Percentiles rank a stretch among this genome's conserved stretches.
These are phyloP conservation scores for Beverwykella pulmonaria DNA, from an alignment of 495 filamentous ascomycete species.

Conservation along the genomic window DNA sequence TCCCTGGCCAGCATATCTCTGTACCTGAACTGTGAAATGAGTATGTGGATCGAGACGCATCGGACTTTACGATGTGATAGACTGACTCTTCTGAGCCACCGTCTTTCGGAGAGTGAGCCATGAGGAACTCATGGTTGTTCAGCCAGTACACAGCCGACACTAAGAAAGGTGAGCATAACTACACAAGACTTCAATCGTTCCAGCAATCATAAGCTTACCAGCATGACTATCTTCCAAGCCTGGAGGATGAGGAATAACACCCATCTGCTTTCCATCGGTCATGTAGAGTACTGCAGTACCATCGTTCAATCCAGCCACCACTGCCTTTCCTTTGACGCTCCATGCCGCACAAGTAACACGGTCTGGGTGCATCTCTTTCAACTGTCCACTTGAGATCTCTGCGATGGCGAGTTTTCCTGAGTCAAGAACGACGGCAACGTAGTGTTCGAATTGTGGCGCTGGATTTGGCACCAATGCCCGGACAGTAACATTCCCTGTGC, in stretches of 20 bases:
- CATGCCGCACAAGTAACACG: conserved; percentile 85
- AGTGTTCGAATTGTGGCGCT: conserved; percentile 60
- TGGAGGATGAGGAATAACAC: conserved; percentile 75
- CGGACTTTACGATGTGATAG: conserved; percentile 75
- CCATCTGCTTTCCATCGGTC: conserved; percentile 73
- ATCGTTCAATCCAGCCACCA: conserved; percentile 84
- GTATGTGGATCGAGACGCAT: conserved; percentile 56
- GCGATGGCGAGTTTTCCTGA: conserved; percentile 82
- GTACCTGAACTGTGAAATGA: conserved; percentile 73
- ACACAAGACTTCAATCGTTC: neutral
- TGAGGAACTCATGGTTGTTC: conserved; percentile 81
- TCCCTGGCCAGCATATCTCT: conserved; percentile 64
- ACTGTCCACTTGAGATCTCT: conserved; percentile 62
- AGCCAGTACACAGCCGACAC: conserved; percentile 89
- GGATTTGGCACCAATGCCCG: conserved; percentile 83
- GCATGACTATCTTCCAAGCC: conserved; percentile 66
- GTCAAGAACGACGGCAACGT: conserved; percentile 77
- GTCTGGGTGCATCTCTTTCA: conserved; percentile 53
- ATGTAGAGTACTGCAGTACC: conserved; percentile 83
- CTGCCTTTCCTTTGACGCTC: conserved; percentile 90
- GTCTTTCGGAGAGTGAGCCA: conserved; percentile 62
- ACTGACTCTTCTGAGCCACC: conserved; percentile 51
- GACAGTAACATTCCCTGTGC: conserved; percentile 72
- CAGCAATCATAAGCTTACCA: conserved; percentile 54
- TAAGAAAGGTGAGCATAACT: conserved; percentile 44